A percentile compares a stretch with the other conserved stretches of the same genome.
phyloP scores from a whole-genome alignment of 805 yeast species.

The Brettanomyces nanus region DNA sequence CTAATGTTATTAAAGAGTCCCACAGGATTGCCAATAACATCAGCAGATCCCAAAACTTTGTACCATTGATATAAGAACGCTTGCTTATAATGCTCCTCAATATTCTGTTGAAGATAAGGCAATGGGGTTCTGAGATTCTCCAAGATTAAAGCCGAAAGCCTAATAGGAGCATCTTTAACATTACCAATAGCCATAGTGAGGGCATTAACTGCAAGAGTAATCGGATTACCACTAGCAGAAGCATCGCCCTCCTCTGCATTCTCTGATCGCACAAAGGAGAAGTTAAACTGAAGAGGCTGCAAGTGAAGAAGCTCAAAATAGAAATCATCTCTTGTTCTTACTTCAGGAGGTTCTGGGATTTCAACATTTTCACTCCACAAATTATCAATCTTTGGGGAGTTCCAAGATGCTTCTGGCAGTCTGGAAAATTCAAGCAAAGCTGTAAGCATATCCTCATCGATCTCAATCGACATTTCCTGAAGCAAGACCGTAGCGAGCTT shows the following conservation, averaged over 20 bases:
- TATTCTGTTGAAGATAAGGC: conserved; percentile 59
- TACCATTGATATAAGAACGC: conserved; percentile 88
- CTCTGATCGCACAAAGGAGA: conserved; percentile 89
- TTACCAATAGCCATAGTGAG: conserved; percentile 96
- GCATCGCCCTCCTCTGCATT: conserved; percentile 32
- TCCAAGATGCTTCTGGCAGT: conserved; percentile 79
- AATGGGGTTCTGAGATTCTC: conserved; percentile 87
- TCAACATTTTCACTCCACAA: conserved; percentile 56
- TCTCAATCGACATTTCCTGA: conserved; percentile 87
- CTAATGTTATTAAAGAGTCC: conserved; percentile 89
- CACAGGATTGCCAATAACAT: conserved; percentile 93
- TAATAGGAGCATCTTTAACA: conserved; percentile 93
- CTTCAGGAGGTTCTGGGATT: conserved; percentile 61
- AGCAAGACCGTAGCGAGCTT: conserved; percentile 85
- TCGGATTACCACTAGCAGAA: conserved; percentile 48
- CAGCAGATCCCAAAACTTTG: conserved; percentile 92
- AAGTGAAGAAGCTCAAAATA: conserved; percentile 89
- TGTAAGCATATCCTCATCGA: conserved; percentile 88
- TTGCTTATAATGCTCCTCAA: conserved; percentile 83
- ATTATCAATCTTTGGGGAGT: conserved; percentile 26
- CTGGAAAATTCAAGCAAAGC: conserved; percentile 75
- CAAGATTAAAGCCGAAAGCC: conserved; percentile 75
- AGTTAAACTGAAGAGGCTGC: conserved; percentile 82
- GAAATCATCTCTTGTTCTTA: conserved; percentile 53
- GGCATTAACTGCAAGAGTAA: conserved; percentile 73